These are phyloP conservation scores for Lactarius sp. DNA, from an alignment of 768 basidiomycete species.

Conservation along the genomic window DNA sequence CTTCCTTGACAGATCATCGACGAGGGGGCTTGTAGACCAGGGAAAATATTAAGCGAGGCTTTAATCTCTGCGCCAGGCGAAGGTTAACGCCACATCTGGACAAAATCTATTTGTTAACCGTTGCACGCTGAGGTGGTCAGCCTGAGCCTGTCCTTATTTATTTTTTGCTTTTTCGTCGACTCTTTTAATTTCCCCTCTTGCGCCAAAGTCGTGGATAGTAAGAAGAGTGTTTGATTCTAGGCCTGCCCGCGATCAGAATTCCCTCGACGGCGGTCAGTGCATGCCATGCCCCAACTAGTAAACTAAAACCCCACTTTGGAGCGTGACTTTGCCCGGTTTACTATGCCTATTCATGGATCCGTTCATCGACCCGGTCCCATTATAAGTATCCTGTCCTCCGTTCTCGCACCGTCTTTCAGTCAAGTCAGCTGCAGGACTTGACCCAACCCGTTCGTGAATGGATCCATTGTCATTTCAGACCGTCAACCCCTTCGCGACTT, in stretches of 20 bases:
- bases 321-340: constrained; percentile 6
- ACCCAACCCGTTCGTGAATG: neutral
- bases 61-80: constrained; percentile 19
- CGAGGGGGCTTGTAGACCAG: neutral
- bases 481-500: constrained; percentile 18
- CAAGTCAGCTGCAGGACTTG: neutral
- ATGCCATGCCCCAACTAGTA: constrained; percentile 20
- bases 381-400: constrained; percentile 21
- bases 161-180: neutral
- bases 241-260: constrained; percentile 11
- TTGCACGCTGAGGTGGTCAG: neutral
- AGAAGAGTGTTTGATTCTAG: constrained; percentile 13
- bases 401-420: constrained; percentile 6
- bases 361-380: constrained; percentile 21
- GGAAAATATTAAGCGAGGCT: neutral
- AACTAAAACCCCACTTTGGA: constrained; percentile 6
- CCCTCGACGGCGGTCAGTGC: constrained; percentile 17
- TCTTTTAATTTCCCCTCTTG: constrained; percentile 12
- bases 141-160: neutral
- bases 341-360: constrained; percentile 6
- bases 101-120: neutral
- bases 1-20: neutral
- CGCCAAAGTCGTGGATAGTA: constrained; percentile 8
- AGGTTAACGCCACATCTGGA: constrained; percentile 24
- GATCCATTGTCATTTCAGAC: constrained; percentile 17